Evolutionary conservation across 352 stramenopile genomes (phyloP).

Genomic region (Globisporangium acanthophoron): DNA sequence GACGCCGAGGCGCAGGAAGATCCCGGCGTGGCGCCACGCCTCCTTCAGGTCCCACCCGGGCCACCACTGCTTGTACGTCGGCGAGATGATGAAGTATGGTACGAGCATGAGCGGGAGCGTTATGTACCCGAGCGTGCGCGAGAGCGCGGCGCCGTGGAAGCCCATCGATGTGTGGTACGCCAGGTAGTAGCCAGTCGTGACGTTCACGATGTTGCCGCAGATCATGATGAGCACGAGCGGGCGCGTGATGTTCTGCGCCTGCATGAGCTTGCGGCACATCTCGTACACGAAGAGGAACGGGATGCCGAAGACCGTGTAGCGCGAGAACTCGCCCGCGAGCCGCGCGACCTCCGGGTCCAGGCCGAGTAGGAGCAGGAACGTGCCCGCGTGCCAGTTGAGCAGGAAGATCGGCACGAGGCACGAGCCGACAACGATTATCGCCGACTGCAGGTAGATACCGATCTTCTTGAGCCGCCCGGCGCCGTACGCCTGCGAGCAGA

Average conservation of each 20-base stretch:
- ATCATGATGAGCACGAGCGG: constrained; percentile 54
- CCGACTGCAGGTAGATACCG: constrained; percentile 61
- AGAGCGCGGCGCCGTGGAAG: constrained; percentile 68
- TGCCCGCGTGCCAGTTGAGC: constrained; percentile 44
- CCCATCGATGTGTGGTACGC: constrained; percentile 64
- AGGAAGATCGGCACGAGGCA: constrained; percentile 35
- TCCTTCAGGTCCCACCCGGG: constrained; percentile 51
- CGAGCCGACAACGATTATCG: constrained; percentile 37
- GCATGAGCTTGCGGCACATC: constrained; percentile 58
- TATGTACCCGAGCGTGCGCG: constrained; percentile 50
- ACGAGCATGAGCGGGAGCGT: constrained; percentile 40
- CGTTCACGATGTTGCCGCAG: constrained; percentile 55
- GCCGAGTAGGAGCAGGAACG: constrained; percentile 34
- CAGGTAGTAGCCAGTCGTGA: constrained; percentile 55
- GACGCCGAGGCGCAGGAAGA: constrained; percentile 62
- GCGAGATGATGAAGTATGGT: constrained; percentile 38
- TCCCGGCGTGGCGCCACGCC: constrained; percentile 32
- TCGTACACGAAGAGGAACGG: constrained; percentile 62
- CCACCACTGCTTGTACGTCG: constrained; percentile 50
- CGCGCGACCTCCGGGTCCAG: constrained; percentile 45
- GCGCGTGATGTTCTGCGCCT: constrained; percentile 63
- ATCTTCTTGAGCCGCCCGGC: constrained; percentile 39
- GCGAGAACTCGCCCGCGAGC: constrained; percentile 43
- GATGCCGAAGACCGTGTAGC: constrained; percentile 39
- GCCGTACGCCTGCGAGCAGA: constrained; percentile 34